phyloP scores from a whole-genome alignment of 2,329 filamentous ascomycete genomes.

The Aspergillus jensenii region DNA sequence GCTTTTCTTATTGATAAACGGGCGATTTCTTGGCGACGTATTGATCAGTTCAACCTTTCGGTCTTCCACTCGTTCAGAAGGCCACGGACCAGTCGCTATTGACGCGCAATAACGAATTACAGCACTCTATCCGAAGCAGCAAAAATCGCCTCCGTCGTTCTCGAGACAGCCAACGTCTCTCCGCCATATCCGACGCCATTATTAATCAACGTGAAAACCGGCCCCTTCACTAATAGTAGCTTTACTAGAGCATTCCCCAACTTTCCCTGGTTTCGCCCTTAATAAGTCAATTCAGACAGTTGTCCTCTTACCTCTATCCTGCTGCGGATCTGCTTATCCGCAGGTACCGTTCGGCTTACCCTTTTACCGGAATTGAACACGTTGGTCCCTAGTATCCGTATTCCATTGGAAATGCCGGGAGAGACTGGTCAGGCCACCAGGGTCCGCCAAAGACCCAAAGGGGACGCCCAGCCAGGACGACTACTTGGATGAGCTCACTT shows the following conservation, averaged over 20 bases:
- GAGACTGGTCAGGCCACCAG: not conserved
- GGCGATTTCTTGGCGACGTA: constrained; percentile 1
- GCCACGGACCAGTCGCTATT: not conserved
- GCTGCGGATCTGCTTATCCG: not conserved
- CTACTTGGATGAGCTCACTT: no score
- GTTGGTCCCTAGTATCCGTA: no score
- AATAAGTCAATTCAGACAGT: not conserved
- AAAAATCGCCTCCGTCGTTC: not conserved
- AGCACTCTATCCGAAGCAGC: constrained; percentile 1
- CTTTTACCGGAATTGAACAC: not conserved
- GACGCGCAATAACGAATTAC: not conserved
- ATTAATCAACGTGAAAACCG: not conserved
- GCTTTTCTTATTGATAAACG: constrained; percentile 7
- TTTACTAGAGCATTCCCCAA: not conserved
- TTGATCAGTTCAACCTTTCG: not conserved
- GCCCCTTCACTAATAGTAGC: not conserved
- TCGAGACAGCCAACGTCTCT: not conserved
- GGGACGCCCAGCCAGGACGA: no score
- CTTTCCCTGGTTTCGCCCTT: not conserved
- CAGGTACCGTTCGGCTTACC: not conserved
- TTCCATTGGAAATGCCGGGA: no score
- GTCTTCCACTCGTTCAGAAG: not conserved
- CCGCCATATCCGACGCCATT: not conserved
- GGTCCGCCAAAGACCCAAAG: not conserved
- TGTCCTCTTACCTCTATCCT: not conserved